Percentiles rank a stretch among this genome's conserved stretches.
phyloP scores from a whole-genome alignment of 371 early-diverging fungal genomes.

The Mortierella polycephala region DNA sequence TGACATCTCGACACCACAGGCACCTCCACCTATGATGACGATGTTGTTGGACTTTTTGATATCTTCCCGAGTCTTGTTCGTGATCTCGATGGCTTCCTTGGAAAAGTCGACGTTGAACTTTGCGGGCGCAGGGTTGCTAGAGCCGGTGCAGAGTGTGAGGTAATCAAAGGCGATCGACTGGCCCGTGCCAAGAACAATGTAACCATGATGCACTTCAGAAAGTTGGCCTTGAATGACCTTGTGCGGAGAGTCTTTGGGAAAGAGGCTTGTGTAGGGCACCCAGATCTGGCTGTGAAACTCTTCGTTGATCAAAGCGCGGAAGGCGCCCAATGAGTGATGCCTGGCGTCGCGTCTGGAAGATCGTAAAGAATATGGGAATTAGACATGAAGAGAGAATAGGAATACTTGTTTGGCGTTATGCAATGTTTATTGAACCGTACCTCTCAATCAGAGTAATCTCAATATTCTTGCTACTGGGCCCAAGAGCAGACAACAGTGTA shows the following conservation, averaged over 20 bases:
- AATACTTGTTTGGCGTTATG: background rate
- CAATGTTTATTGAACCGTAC: background rate
- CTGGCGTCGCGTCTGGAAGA: constrained; percentile 55
- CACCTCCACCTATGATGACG: constrained; percentile 73
- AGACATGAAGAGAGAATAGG: background rate
- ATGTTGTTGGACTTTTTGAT: constrained; percentile 64
- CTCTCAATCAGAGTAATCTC: constrained; percentile 65
- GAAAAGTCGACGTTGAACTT: constrained; percentile 44
- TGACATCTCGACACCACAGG: constrained; percentile 75
- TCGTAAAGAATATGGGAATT: no score
- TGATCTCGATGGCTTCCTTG: constrained; percentile 41
- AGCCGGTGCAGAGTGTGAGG: constrained; percentile 77
- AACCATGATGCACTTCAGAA: constrained; percentile 54
- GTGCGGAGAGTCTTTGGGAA: constrained; percentile 51
- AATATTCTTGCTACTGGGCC: constrained; percentile 42
- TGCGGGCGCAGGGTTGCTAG: constrained; percentile 59
- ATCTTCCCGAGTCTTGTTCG: constrained; percentile 54
- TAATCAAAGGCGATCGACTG: constrained; percentile 73
- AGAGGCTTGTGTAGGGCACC: constrained; percentile 66
- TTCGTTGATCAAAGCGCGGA: constrained; percentile 61
- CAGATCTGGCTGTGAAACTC: constrained; percentile 59
- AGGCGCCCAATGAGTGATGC: constrained; percentile 59
- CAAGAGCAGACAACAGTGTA: constrained; percentile 54
- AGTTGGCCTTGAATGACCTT: constrained; percentile 60
- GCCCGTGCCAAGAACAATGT: constrained; percentile 59